Evolutionary conservation across 306 rosid genomes (phyloP).

Genomic region (Dalbergia cochinchinensis): DNA sequence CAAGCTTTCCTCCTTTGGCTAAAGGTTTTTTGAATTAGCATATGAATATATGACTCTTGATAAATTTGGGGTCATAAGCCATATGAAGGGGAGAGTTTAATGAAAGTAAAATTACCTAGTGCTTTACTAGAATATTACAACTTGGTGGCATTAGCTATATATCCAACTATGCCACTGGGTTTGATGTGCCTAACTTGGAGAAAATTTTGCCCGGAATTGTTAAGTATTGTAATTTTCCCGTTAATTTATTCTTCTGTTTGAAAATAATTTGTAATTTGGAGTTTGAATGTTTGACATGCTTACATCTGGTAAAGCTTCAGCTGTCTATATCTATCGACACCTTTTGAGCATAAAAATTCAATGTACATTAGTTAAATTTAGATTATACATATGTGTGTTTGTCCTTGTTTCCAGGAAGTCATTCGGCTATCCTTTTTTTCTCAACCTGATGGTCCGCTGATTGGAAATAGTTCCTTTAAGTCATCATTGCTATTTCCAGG

Average conservation of each 20-base stretch:
- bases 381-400: slow-evolving; percentile 15
- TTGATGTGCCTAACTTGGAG: slow-evolving; percentile 3
- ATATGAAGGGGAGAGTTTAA: slow-evolving; percentile 6
- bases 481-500: slow-evolving; percentile 85
- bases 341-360: not conserved
- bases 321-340: slow-evolving; percentile 6
- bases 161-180: slow-evolving; percentile 6
- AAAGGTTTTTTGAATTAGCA: slow-evolving; percentile 34
- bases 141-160: not conserved
- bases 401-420: slow-evolving; percentile 63
- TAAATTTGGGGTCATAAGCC: slow-evolving; percentile 31
- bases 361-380: not conserved
- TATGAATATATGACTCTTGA: slow-evolving; percentile 29
- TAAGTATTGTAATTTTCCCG: not conserved
- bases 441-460: slow-evolving; percentile 92
- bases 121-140: slow-evolving; percentile 18
- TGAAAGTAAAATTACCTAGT: slow-evolving; percentile 18
- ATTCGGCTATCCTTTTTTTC: slow-evolving; percentile 83
- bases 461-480: slow-evolving; percentile 82
- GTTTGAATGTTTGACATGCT: slow-evolving; percentile 25
- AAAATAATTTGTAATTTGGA: slow-evolving; percentile 15
- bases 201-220: not conserved
- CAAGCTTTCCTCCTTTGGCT: slow-evolving; percentile 13
- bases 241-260: slow-evolving; percentile 12
- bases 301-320: slow-evolving; percentile 25